These are phyloP conservation scores for Umbelopsis sp. DNA, from an alignment of 192 early-diverging fungal species.

Conservation along the genomic window DNA sequence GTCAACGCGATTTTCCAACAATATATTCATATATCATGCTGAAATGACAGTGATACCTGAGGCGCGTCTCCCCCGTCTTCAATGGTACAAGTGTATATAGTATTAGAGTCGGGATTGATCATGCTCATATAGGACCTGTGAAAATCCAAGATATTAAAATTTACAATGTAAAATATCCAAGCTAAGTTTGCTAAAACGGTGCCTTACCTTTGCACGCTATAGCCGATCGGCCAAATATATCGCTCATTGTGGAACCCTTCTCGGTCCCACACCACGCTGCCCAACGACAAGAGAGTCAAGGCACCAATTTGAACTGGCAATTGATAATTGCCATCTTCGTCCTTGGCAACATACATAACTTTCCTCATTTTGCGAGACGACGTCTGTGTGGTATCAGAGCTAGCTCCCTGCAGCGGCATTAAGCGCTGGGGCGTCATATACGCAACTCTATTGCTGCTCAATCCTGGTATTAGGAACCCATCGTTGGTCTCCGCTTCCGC, in stretches of 20 bases:
- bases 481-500: not conserved
- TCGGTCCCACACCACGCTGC: slow-evolving; percentile 60
- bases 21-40: not conserved
- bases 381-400: not conserved
- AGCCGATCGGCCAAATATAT: slow-evolving; percentile 85
- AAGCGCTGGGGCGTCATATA: slow-evolving; percentile 16
- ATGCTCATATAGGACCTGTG: slow-evolving; percentile 66
- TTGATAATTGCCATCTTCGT: slow-evolving; percentile 69
- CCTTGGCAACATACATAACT: slow-evolving; percentile 48
- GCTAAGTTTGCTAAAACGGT: not conserved
- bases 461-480: slow-evolving; percentile 13
- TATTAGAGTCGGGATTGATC: slow-evolving; percentile 54
- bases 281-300: slow-evolving; percentile 70
- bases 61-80: slow-evolving; percentile 71
- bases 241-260: slow-evolving; percentile 74
- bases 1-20: not conserved
- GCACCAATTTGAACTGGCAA: slow-evolving; percentile 82
- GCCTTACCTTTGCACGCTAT: slow-evolving; percentile 57
- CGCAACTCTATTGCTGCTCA: slow-evolving; percentile 12
- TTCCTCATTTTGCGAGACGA: slow-evolving; percentile 19
- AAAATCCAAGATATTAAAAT: slow-evolving; percentile 1
- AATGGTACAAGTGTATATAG: slow-evolving; percentile 69
- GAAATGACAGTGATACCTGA: slow-evolving; percentile 19
- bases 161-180: slow-evolving; percentile 6
- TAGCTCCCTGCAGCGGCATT: not conserved